phyloP scores from a whole-genome alignment of 331 rosid species.

The Malus hybrid region DNA sequence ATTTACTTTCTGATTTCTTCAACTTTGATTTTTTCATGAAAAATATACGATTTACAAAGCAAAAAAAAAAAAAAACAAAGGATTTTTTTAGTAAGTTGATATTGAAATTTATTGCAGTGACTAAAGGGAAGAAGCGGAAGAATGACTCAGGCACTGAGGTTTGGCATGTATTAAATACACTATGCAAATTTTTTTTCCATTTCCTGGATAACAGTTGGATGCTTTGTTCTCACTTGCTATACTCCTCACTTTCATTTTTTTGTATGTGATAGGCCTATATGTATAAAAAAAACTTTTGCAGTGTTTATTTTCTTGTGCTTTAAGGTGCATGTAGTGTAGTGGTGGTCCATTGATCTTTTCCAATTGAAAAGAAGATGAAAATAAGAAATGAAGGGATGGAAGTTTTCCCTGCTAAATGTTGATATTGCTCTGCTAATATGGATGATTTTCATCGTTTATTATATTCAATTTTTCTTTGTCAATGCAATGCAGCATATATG shows the following conservation, averaged over 20 bases:
- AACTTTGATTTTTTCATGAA: neutral
- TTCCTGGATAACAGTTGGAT: neutral
- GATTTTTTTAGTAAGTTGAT: neutral
- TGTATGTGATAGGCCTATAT: neutral
- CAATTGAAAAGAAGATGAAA: neutral
- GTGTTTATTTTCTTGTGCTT: neutral
- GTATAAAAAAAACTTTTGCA: neutral
- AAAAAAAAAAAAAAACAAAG: neutral
- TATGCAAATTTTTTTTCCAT: neutral
- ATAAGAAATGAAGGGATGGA: neutral
- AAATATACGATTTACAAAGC: neutral
- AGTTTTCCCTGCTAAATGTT: neutral
- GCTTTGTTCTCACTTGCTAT: slow-evolving; percentile 5
- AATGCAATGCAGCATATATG: neutral
- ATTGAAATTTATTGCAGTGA: slow-evolving; percentile 39
- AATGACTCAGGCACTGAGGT: slow-evolving; percentile 73
- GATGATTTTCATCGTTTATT: neutral
- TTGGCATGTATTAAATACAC: slow-evolving; percentile 23
- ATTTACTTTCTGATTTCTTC: slow-evolving; percentile 9
- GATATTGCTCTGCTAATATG: neutral
- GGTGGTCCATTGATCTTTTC: neutral
- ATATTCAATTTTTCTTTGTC: neutral
- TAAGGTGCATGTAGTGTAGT: neutral
- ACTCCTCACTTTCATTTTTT: neutral
- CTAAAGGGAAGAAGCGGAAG: slow-evolving; percentile 80